Evolutionary conservation across 1,284 basidiomycete genomes (phyloP), one percentile per base, ranked within the genome.

Genomic region (Fomes fomentarius): DNA sequence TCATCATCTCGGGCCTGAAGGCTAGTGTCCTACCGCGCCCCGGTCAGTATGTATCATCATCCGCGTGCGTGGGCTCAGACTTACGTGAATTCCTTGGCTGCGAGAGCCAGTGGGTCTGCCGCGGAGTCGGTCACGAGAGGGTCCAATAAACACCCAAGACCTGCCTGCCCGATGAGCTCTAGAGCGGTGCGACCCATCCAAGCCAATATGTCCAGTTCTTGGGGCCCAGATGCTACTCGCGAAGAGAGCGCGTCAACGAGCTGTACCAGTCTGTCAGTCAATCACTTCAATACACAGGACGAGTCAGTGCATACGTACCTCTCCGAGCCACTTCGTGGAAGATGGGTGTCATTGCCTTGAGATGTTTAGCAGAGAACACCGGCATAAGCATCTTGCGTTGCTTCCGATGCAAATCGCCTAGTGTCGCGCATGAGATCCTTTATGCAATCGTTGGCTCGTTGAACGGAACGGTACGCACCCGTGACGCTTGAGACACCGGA

Each of bases 121-220:
- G 62, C 66, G 11, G 69, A 60, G 15, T 61, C 58, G 7, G 64
- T 63, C 35, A 74, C 28, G 28, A 30, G 65, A n/a, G 70, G 66
- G 45, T 73, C 66, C 63, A 76, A 75, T 9, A 72, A 71, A 45
- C 74, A 69, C 0, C 74, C 75, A 6, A 76, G 56, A 1, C 70
- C 74, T 19, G 68, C 70, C 47, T 73, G 72, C 8, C 72, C 70
- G 54, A 75, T 71, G 24, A 76, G 64, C 58, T 77, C 75, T 28
- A 77, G 67, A 1, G 74, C 69, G 0, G 69, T 64, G 22, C 73
- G 72, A 22, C 66, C 66, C 57, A 76, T 67, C 56, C 67, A 71
- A 19, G 68, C 62, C 21, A 74, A 59, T 26, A 77, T 57, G 47
- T 77, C 70, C 31, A 76, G 48, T 25, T 67, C 65, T 2, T 59